Evolutionary conservation across 2,329 filamentous ascomycete species (phyloP).

Genomic region (Aspergillus fumigatus): DNA sequence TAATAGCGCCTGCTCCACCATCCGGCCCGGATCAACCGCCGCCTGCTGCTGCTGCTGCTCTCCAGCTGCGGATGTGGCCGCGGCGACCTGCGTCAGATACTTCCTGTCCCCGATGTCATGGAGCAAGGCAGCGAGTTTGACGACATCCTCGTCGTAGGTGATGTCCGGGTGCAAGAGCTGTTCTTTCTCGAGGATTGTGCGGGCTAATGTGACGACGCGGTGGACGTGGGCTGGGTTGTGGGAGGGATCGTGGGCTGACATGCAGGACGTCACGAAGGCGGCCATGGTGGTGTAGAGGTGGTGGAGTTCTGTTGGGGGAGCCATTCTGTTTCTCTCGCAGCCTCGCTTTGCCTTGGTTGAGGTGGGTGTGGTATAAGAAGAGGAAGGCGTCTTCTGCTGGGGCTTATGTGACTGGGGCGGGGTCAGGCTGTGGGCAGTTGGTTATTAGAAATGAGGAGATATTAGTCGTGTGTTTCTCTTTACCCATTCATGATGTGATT

Average conservation of each 20-base stretch:
- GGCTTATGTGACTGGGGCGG: background rate
- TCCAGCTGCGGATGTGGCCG: conserved; percentile 5
- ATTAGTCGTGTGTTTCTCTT: too few species aligned
- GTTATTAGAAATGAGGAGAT: too few species aligned
- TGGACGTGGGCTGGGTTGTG: conserved; percentile 84
- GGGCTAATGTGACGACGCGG: conserved; percentile 71
- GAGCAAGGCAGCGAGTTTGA: conserved; percentile 69
- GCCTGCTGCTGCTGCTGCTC: conserved; percentile 27
- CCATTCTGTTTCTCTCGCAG: conserved; percentile 7
- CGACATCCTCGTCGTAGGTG: conserved; percentile 49
- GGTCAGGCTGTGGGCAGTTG: background rate
- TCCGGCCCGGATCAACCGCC: conserved; percentile 11
- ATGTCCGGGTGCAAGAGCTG: conserved; percentile 23
- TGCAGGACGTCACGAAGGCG: conserved; percentile 64
- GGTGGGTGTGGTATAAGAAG: background rate
- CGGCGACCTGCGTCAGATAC: conserved; percentile 51
- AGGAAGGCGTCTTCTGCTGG: background rate
- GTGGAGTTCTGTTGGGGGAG: conserved; percentile 19
- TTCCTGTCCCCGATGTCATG: conserved; percentile 89
- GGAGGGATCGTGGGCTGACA: conserved; percentile 71
- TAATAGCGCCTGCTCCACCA: conserved; percentile 26
- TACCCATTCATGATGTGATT: too few species aligned
- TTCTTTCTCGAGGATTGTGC: conserved; percentile 56
- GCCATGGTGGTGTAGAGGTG: conserved; percentile 54
- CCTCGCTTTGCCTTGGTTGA: conserved; percentile 11